Conservation (phyloP, 495 filamentous ascomycete genomes). For the Lasiosphaeris hirsuta region DNA sequence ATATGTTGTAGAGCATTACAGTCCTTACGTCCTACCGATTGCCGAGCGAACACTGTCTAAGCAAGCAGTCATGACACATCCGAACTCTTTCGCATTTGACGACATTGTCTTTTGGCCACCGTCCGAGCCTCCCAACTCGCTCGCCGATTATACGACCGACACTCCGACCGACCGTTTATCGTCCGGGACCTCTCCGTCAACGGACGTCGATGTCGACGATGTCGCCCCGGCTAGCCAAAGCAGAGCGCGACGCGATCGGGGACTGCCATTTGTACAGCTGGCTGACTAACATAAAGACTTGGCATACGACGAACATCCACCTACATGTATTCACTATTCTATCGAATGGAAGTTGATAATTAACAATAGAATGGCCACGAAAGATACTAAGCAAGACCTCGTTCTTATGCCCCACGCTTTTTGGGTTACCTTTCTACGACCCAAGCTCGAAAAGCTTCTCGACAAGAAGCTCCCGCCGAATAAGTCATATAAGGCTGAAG, state of each 20-base stretch:
- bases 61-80: constrained; percentile 5
- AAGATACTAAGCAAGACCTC: no score
- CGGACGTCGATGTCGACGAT: background rate
- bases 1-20: background rate
- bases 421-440: no score
- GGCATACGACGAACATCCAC: no score
- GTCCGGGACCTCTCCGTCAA: background rate
- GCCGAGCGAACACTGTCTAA: constrained; percentile 3
- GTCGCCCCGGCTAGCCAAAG: constrained; percentile 1
- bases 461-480: no score
- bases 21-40: constrained; percentile 4
- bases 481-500: no score
- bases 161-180: constrained; percentile 5
- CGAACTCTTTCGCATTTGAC: constrained; percentile 4
- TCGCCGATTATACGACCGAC: background rate
- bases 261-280: background rate
- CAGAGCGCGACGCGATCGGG: constrained; percentile 2
- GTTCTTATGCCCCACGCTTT: no score
- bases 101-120: background rate
- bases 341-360: no score
- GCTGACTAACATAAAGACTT: no score
- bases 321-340: no score
- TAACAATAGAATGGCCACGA: no score
- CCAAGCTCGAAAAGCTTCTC: no score
- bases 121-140: constrained; percentile 1